Base-by-base conservation (phyloP, 2,329 filamentous ascomycete genomes). In the Penicillium decumbens region DNA sequence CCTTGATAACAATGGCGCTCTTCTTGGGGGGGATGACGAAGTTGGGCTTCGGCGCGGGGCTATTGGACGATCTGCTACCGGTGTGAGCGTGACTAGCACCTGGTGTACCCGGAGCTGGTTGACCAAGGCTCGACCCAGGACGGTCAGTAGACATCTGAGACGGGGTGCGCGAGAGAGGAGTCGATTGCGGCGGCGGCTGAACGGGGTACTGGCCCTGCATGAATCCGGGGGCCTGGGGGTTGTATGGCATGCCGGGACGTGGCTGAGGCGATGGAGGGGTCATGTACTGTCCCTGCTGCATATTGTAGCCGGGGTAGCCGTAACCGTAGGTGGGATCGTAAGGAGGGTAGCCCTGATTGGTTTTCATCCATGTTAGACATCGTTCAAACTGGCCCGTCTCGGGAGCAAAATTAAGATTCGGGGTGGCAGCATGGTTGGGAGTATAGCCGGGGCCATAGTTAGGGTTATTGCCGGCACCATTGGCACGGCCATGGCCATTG, bases 1-100 rank as follows among this genome's bases (percentile, higher is more conserved):
- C 88, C 77, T 89, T 95, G 76, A 96, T 95, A 42, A 84, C 78
- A 57, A 96, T 87, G 1, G 86, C 84, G 41, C 83, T 84, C 70
- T 82, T 89, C 77, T 86, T 88, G 50, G 68, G 66, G 8, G 85
- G 84, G 51, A 82, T 81, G 53, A 85, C 79, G 54, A 85, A 83
- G 57, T 82, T 79, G 3, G 81, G 75, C 54, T 81, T 81, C 23
- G 78, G 80, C 29, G 84, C 80, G 51, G 77, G 79, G 75, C 78
- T 67, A 55, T 69, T 72, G 70, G 82, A 76, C 33, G 72, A 71
- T 49, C 64, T 82, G 75, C 71, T 84, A 69, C 71, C 74, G 71
- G 66, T 82, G 58, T 79, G 75, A 50, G 67, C 50, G 58, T 70
- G 66, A 25, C 71, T 71, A 25, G 75, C 65, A 41, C 75, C 72